Evolutionary conservation across 345 rosid species (phyloP).

Genomic region (Hibiscus trionum): DNA sequence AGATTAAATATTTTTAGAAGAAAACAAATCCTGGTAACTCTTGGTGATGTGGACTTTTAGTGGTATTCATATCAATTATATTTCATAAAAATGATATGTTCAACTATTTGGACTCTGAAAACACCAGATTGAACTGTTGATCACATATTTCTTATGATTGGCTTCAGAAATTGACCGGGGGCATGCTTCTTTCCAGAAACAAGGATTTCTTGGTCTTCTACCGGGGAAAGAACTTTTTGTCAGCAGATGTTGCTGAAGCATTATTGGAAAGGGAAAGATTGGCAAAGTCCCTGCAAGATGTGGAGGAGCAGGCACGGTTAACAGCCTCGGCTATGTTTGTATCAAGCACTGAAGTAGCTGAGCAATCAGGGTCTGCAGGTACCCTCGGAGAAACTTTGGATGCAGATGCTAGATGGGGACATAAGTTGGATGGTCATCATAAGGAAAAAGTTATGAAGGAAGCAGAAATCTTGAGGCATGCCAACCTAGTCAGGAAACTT

Average conservation of each 20-base stretch:
- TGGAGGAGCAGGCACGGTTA: conserved; percentile 76
- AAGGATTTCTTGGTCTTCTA: conserved; percentile 92
- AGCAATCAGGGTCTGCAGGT: conserved; percentile 55
- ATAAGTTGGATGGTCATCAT: conserved; percentile 41
- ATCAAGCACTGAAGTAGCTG: conserved; percentile 27
- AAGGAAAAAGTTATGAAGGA: conserved; percentile 53
- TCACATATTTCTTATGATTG: conserved; percentile 18
- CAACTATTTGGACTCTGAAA: background rate
- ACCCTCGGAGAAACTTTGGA: conserved; percentile 82
- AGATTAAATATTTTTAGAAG: background rate
- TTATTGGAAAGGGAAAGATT: conserved; percentile 72
- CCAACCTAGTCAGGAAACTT: conserved; percentile 56
- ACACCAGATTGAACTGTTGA: conserved; percentile 10
- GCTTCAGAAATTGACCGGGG: conserved; percentile 84
- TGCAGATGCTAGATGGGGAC: conserved; percentile 80
- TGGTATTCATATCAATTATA: background rate
- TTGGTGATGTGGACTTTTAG: background rate
- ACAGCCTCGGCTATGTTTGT: conserved; percentile 56
- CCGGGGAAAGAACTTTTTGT: conserved; percentile 80
- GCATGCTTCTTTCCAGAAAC: conserved; percentile 72
- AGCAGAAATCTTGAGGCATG: conserved; percentile 60
- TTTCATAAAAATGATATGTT: background rate
- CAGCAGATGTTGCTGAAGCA: conserved; percentile 66
- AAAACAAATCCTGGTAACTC: background rate
- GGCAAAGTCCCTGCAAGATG: conserved; percentile 59